phyloP scores from a whole-genome alignment of 164 flowering plant genomes.

The Protea cynaroides region DNA sequence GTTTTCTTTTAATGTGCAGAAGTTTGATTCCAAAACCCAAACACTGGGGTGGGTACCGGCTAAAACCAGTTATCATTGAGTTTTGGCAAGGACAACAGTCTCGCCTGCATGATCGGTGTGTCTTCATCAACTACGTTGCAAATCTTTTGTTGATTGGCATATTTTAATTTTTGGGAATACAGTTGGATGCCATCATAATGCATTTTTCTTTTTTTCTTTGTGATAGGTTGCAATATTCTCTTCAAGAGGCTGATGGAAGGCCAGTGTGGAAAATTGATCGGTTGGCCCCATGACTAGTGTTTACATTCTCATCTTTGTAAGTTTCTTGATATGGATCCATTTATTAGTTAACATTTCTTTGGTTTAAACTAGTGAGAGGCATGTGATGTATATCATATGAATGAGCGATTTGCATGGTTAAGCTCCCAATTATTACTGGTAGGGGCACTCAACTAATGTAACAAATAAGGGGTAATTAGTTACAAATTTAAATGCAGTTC shows the following conservation, averaged over 20 bases:
- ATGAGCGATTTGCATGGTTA: too few relatives aligned
- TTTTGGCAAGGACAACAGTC: constrained; percentile 98
- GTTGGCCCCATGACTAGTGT: constrained; percentile 64
- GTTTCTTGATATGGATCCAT: neutral
- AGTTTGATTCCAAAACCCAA: constrained; percentile 85
- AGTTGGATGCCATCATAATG: neutral
- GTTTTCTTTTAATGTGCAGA: constrained; percentile 36
- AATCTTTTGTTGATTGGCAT: neutral
- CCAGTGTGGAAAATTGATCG: constrained; percentile 54
- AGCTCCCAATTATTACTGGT: too few relatives aligned
- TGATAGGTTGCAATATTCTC: constrained; percentile 58
- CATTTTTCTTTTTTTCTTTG: constrained; percentile 1
- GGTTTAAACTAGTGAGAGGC: neutral
- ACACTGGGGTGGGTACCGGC: constrained; percentile 92
- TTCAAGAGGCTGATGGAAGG: constrained; percentile 45
- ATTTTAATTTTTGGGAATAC: neutral
- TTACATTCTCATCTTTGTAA: constrained; percentile 20
- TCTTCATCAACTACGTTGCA: constrained; percentile 1
- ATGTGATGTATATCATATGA: neutral
- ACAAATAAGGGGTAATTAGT: too few relatives aligned
- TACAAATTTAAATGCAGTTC: too few relatives aligned
- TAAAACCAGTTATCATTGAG: constrained; percentile 65
- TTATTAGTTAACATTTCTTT: neutral
- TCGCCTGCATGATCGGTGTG: constrained; percentile 88
- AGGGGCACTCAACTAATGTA: too few relatives aligned